Base-by-base conservation (phyloP, 192 early-diverging fungal genomes). In the Blastocladiella britannica region DNA sequence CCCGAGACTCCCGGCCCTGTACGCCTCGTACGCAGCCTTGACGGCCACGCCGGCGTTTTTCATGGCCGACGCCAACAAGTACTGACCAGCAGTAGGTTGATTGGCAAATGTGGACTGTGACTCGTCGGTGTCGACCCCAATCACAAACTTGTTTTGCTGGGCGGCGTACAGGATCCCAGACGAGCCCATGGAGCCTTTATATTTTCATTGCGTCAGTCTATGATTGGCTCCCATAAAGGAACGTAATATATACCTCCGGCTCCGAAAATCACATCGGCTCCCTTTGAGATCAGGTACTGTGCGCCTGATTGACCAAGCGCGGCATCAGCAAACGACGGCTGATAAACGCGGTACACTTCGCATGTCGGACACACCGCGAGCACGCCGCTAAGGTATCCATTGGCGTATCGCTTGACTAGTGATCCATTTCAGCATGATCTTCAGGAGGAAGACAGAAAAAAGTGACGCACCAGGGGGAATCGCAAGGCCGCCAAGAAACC, bases 51-150 rank as follows among this genome's bases (percentile, higher is more conserved):
- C 5, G 31, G 18, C 31, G 31, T 43, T 43, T 18, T 43, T 43
- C 0, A 43, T 43, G 0, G 31, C 8, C 31, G 31, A 43, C 3
- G 9, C 31, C 9, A 43, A 18, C 31, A 43, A 6, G 31, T 43
- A 43, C 9, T 43, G 9, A 18, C 8, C 18, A 18, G 31, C n/a
- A n/a, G n/a, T 18, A 7, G 8, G 31, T 18, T 18, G 31, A 7
- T 18, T 18, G 37, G 27, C 12, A 53, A 67, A 67, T 20, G 59
- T 55, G 4, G 54, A n/a, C 18, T 31, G 18, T 9, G 52, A 20
- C 53, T 67, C 66, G 27, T 67, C 62, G 7, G 27, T 23, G 57
- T 67, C 66, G 15, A 67, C 66, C 7, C 66, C 66, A n/a, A 67
- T 67, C 4, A 63, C 66, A 55, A 59, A 67, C 9, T 25, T 52